These are phyloP conservation scores for Lipomyces anomalus DNA, from an alignment of 805 yeast species.

Conservation along the genomic window DNA sequence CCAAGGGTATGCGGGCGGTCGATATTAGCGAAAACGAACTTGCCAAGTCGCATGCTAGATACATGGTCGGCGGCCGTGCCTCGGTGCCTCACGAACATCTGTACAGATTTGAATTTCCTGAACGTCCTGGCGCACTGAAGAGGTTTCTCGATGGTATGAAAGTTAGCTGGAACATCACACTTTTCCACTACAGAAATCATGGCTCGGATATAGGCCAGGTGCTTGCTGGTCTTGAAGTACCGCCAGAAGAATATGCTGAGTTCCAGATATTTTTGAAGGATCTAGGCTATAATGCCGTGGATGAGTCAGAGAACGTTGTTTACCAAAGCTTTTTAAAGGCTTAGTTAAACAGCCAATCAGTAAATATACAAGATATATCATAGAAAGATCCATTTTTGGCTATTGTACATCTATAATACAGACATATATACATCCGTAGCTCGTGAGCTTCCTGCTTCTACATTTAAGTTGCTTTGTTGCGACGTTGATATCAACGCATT, in stretches of 20 bases:
- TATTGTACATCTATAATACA: too few species aligned
- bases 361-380: background rate
- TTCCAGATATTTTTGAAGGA: slow-evolving; percentile 63
- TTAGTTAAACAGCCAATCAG: background rate
- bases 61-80: slow-evolving; percentile 89
- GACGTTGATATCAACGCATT: too few species aligned
- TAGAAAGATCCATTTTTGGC: too few species aligned
- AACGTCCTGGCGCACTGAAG: slow-evolving; percentile 89
- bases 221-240: slow-evolving; percentile 82
- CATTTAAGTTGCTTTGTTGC: too few species aligned
- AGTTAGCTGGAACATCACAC: slow-evolving; percentile 81
- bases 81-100: slow-evolving; percentile 68
- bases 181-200: slow-evolving; percentile 95
- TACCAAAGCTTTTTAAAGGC: slow-evolving; percentile 61
- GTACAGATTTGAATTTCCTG: slow-evolving; percentile 90
- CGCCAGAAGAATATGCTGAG: slow-evolving; percentile 57
- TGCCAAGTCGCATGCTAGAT: slow-evolving; percentile 95
- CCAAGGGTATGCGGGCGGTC: slow-evolving; percentile 60
- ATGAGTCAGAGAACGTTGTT: slow-evolving; percentile 82
- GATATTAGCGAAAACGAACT: slow-evolving; percentile 90
- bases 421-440: background rate
- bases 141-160: slow-evolving; percentile 68
- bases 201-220: slow-evolving; percentile 94
- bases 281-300: slow-evolving; percentile 69
- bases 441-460: too few species aligned